A percentile compares a stretch with the other conserved stretches of the same genome.
Evolutionary conservation across 2,329 filamentous ascomycete species (phyloP).

Genomic region (Verticillium tricorpus): DNA sequence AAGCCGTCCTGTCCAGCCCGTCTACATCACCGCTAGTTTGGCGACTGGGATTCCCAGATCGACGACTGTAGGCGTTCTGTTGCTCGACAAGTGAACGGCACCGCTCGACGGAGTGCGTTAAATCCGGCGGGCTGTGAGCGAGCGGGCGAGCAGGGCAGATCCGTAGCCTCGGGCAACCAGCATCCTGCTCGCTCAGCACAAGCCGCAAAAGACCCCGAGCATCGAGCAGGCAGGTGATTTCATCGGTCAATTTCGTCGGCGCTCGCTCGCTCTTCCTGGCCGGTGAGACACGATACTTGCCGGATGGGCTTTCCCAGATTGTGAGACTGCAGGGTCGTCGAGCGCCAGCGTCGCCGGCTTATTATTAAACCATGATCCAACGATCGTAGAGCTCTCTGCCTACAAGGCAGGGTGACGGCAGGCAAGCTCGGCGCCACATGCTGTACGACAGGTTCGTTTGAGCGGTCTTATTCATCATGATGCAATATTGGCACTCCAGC

Average conservation of each 20-base stretch:
- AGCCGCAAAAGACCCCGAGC: background rate
- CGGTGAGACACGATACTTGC: background rate
- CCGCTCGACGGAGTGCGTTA: background rate
- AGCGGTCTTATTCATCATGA: background rate
- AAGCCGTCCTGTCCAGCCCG: background rate
- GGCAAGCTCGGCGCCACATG: background rate
- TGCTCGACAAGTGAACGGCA: background rate
- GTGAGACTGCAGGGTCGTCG: background rate
- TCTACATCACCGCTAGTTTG: constrained; percentile 1
- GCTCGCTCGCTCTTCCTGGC: background rate
- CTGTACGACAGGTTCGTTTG: background rate
- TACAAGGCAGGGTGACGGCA: background rate
- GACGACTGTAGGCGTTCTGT: background rate
- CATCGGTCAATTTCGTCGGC: background rate
- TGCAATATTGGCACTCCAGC: background rate
- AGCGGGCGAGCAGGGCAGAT: background rate
- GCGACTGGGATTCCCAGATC: background rate
- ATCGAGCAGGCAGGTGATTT: background rate
- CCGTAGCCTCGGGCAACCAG: background rate
- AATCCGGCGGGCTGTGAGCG: background rate
- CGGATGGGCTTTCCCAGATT: background rate
- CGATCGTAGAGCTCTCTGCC: background rate
- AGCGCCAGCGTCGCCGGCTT: background rate
- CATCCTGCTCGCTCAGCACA: background rate
- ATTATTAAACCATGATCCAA: background rate